Percentiles rank a stretch among this genome's conserved stretches.
Evolutionary conservation across 176 grass and related monocot genomes (phyloP).

Genomic region (Aegilops speltoides): DNA sequence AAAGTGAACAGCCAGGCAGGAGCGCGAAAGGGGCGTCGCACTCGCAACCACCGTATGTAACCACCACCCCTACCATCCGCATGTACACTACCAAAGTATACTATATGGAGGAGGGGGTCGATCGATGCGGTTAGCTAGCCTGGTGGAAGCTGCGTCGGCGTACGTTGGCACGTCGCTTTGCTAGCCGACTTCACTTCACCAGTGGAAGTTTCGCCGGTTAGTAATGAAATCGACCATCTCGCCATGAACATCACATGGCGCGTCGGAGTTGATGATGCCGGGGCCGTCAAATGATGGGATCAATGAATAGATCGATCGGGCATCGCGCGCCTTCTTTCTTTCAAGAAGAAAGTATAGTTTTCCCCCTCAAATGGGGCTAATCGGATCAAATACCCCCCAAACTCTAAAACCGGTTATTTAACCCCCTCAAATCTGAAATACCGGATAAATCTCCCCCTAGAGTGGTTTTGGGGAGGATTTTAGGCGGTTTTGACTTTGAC

Average conservation of each 20-base stretch:
- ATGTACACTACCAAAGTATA: neutral
- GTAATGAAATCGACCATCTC: too few relatives aligned
- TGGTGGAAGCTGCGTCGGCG: neutral
- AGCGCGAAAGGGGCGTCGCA: constrained; percentile 28
- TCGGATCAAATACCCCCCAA: too few relatives aligned
- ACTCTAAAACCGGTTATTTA: too few relatives aligned
- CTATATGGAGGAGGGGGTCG: neutral
- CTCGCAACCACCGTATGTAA: constrained; percentile 25
- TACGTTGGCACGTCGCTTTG: neutral
- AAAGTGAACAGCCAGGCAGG: neutral
- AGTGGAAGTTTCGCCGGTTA: too few relatives aligned
- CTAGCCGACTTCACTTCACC: neutral
- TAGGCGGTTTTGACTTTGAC: too few relatives aligned
- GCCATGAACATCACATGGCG: too few relatives aligned
- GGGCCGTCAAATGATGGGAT: neutral
- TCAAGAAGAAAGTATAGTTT: too few relatives aligned
- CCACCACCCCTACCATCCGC: neutral
- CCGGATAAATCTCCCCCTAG: too few relatives aligned
- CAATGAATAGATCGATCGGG: neutral
- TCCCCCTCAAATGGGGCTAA: too few relatives aligned
- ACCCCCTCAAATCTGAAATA: too few relatives aligned
- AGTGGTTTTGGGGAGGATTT: too few relatives aligned
- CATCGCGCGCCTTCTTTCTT: neutral
- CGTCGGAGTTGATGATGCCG: too few relatives aligned
- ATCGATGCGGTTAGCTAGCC: neutral